Base-by-base conservation (phyloP, 345 rosid genomes). In the Lepidium sativum region DNA sequence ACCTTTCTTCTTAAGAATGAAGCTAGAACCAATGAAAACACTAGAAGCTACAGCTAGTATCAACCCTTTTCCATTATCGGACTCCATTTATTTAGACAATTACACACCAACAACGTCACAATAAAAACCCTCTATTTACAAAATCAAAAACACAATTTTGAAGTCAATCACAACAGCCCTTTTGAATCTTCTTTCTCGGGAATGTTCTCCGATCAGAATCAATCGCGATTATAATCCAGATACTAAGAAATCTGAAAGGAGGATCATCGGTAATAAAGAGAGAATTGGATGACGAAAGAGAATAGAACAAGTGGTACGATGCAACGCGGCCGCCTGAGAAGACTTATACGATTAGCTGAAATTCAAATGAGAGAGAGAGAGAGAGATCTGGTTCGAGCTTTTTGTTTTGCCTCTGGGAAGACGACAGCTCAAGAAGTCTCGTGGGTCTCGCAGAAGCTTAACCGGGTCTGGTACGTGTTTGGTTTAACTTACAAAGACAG, bases 1-100 rank as follows among this genome's bases (percentile, higher is more conserved):
- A 58, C 98, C 98, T 78, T 92, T 88, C 78, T 92, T 92, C 82
- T 92, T 92, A 63, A 92, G 77, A 58, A 91, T 88, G 77, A 88
- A 92, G 76, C 98, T 92, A 2, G 88, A 82, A 20, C 98, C 98
- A 13, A 92, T 87, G 72, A 89, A 92, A 21, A 66, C 81, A 73
- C 96, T 89, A 7, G 98, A 92, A 12, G 83, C 67, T 70, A 87
- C 77, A 32, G 98, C 97, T 86, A 92, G 78, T 56, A 85, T 63
- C 50, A 87, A 67, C 5, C 98, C 97, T 31, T 71, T 85, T 3
- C 83, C 66, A 74, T 89, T 87, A 69, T 89, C 98, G 51, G 94
- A 75, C 54, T 77, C 76, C 76, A 69, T 69, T 34, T 25, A 25
- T 25, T 25, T 25, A 5, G 29, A 25, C 6, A 25, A 25, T 25